These are phyloP conservation scores for Diplodia scrobiculata DNA, from an alignment of 2,329 filamentous ascomycete genomes.

Conservation along the genomic window DNA sequence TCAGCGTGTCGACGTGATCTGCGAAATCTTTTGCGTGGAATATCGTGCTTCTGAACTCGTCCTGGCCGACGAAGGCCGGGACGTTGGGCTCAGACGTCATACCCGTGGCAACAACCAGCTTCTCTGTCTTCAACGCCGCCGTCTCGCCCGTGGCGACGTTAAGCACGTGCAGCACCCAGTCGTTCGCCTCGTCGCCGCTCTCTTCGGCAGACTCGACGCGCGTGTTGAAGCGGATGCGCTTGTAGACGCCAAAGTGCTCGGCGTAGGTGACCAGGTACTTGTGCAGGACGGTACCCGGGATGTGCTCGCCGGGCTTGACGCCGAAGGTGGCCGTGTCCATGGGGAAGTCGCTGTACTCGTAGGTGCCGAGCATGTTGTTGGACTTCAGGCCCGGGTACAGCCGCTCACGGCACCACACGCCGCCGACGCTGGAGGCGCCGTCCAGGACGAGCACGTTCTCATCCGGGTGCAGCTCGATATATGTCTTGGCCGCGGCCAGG, in stretches of 20 bases:
- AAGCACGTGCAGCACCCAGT: slow-evolving; percentile 35
- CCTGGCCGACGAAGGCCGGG: slow-evolving; percentile 55
- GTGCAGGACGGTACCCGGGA: slow-evolving; percentile 61
- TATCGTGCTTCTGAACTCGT: slow-evolving; percentile 56
- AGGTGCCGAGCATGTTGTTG: slow-evolving; percentile 49
- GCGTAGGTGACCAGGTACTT: slow-evolving; percentile 55
- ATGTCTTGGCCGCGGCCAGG: slow-evolving; percentile 53
- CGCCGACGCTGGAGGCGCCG: slow-evolving; percentile 45
- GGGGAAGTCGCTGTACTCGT: slow-evolving; percentile 46
- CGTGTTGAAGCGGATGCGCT: slow-evolving; percentile 55
- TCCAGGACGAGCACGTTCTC: slow-evolving; percentile 52
- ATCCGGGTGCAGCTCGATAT: slow-evolving; percentile 48
- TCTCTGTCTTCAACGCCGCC: slow-evolving; percentile 42
- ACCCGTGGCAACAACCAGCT: slow-evolving; percentile 64
- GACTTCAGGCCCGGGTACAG: slow-evolving; percentile 50
- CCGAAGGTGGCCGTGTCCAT: slow-evolving; percentile 37
- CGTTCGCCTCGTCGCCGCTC: slow-evolving; percentile 37
- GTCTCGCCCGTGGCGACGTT: slow-evolving; percentile 5
- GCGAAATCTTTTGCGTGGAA: slow-evolving; percentile 61
- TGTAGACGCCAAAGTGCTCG: slow-evolving; percentile 55
- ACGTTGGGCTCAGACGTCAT: slow-evolving; percentile 61
- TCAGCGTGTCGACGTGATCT: slow-evolving; percentile 42
- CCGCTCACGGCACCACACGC: slow-evolving; percentile 49
- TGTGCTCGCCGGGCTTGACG: slow-evolving; percentile 57
- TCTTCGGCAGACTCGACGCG: slow-evolving; percentile 55